A percentile compares a stretch with the other conserved stretches of the same genome.
These are phyloP conservation scores for Chlorella variabilis DNA, from an alignment of 163 green algal genomes.

Conservation along the genomic window DNA sequence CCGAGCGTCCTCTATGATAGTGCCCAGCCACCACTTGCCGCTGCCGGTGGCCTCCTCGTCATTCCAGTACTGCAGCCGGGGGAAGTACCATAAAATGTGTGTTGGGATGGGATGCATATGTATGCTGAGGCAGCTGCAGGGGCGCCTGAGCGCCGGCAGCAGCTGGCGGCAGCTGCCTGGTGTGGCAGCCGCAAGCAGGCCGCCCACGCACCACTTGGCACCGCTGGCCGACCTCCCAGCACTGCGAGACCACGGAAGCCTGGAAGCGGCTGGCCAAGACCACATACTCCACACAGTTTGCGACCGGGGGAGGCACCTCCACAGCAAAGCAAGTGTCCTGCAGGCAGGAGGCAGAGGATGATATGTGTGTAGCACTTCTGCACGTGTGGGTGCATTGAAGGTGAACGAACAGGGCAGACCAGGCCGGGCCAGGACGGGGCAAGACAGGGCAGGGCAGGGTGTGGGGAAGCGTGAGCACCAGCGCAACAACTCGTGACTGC, in stretches of 20 bases:
- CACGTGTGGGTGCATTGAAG: not conserved
- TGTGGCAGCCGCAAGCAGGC: too few species aligned
- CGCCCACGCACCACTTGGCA: slow-evolving; percentile 45
- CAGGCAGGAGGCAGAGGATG: not conserved
- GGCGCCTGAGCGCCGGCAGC: too few species aligned
- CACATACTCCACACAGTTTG: slow-evolving; percentile 60
- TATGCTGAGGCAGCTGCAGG: too few species aligned
- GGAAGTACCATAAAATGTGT: too few species aligned
- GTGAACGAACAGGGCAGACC: too few species aligned
- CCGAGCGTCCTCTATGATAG: slow-evolving; percentile 25
- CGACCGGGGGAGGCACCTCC: slow-evolving; percentile 45
- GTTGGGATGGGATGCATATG: too few species aligned
- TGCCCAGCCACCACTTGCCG: slow-evolving; percentile 47
- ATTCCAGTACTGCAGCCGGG: slow-evolving; percentile 48
- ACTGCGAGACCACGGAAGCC: slow-evolving; percentile 24
- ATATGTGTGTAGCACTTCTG: not conserved
- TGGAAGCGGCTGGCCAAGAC: slow-evolving; percentile 51
- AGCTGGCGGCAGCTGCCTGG: too few species aligned
- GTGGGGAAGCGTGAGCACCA: too few species aligned
- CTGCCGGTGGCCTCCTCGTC: slow-evolving; percentile 26
- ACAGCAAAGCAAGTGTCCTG: slow-evolving; percentile 52
- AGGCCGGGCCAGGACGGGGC: too few species aligned
- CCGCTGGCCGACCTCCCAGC: slow-evolving; percentile 40
- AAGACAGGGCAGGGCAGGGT: too few species aligned
- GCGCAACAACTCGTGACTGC: too few species aligned